Evolutionary conservation across 1,284 basidiomycete species (phyloP).

Genomic region (Polyporus tsugae): DNA sequence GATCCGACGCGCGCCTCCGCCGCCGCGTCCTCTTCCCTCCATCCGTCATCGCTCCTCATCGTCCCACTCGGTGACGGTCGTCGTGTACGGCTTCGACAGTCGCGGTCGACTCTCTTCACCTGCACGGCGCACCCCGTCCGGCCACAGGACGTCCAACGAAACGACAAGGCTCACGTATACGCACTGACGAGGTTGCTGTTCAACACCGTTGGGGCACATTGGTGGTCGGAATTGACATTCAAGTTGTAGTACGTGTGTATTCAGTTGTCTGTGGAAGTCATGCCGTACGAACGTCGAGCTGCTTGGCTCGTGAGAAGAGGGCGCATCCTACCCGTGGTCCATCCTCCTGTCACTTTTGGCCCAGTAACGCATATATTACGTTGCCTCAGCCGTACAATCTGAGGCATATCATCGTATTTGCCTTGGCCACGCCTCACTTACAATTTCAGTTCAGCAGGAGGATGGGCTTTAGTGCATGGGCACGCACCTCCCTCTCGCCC

Average conservation of each 20-base stretch:
- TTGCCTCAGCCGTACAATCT: neutral
- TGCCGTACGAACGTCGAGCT: neutral
- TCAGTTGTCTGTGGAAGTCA: neutral
- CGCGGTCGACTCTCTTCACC: neutral
- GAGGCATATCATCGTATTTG: neutral
- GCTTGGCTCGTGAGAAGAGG: neutral
- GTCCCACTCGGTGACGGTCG: conserved; percentile 1
- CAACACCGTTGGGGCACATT: neutral
- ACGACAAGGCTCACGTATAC: neutral
- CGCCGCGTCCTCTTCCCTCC: neutral
- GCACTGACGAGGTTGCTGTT: neutral
- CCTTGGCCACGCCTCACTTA: too few species aligned
- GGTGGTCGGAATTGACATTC: neutral
- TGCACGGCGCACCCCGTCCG: neutral
- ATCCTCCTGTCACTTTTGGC: neutral
- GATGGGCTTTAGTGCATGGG: too few species aligned
- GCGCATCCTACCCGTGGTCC: neutral
- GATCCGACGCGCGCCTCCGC: neutral
- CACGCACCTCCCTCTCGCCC: too few species aligned
- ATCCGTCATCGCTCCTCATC: neutral
- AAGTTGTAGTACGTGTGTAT: neutral
- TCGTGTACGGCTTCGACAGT: neutral
- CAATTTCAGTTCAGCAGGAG: too few species aligned
- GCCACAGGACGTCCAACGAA: neutral
- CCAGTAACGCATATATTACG: neutral